phyloP scores from a whole-genome alignment of 202 grass and related monocot species.

The Carex arenaria region DNA sequence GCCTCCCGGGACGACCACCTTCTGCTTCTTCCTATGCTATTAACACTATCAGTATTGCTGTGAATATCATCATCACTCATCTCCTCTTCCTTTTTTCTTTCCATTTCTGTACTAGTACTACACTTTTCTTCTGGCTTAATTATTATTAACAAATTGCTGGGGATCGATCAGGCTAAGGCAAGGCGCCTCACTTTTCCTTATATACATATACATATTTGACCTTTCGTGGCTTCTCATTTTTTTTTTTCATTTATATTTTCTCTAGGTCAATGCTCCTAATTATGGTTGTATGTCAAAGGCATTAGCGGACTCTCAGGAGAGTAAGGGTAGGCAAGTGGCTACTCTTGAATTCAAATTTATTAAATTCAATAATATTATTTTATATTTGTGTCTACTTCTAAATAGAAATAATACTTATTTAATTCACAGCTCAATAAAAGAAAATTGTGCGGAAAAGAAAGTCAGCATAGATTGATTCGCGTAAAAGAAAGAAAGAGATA shows the following conservation, averaged over 20 bases:
- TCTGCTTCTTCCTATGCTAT: not conserved
- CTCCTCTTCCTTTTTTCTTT: not conserved
- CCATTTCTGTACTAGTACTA: not conserved
- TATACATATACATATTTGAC: not conserved
- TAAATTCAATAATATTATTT: no score
- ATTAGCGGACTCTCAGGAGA: no score
- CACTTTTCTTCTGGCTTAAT: not conserved
- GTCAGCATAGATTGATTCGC: no score
- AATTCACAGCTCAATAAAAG: no score
- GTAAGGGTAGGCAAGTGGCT: no score
- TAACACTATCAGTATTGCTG: not conserved
- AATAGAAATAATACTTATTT: no score
- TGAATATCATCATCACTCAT: not conserved
- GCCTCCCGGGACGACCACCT: not conserved
- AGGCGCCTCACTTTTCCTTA: not conserved
- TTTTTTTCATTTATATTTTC: not conserved
- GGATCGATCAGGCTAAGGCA: not conserved
- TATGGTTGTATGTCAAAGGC: not conserved
- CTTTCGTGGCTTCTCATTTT: no score
- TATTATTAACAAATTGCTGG: not conserved
- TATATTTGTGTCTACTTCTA: no score
- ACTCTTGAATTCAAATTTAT: no score
- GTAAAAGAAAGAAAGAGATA: no score
- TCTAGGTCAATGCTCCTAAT: constrained; percentile 4
- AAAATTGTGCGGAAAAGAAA: no score